phyloP scores from a whole-genome alignment of 192 early-diverging fungal genomes.

The Coemansia sp. region DNA sequence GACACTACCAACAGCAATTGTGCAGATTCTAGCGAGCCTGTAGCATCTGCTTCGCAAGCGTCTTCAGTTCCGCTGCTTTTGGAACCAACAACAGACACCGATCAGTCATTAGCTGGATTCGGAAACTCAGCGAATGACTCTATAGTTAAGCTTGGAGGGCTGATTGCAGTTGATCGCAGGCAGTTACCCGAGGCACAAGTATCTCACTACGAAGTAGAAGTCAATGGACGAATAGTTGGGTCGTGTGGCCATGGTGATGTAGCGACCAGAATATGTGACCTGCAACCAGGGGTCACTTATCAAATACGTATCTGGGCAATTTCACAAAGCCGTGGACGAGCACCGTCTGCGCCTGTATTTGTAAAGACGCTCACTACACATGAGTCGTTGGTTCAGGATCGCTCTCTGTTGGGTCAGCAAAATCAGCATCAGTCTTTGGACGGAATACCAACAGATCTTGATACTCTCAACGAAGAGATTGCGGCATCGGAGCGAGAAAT shows the following conservation, averaged over 20 bases:
- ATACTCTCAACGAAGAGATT: slow-evolving; percentile 15
- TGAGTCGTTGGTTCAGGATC: slow-evolving; percentile 1
- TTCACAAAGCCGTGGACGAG: slow-evolving; percentile 35
- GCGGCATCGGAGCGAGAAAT: slow-evolving; percentile 13
- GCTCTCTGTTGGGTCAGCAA: background rate
- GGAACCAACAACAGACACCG: background rate
- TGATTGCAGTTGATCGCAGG: slow-evolving; percentile 19
- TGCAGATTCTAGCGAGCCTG: background rate
- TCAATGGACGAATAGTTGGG: slow-evolving; percentile 40
- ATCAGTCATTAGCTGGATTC: background rate
- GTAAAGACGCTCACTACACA: slow-evolving; percentile 23
- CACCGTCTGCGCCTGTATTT: slow-evolving; percentile 40
- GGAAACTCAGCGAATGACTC: background rate
- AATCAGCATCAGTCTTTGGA: slow-evolving; percentile 1
- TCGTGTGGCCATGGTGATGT: slow-evolving; percentile 8
- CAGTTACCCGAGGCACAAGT: slow-evolving; percentile 22
- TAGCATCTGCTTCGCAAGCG: background rate
- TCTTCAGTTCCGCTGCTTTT: background rate
- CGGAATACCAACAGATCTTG: slow-evolving; percentile 11
- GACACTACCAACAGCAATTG: background rate
- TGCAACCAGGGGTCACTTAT: slow-evolving; percentile 31
- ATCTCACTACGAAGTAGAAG: slow-evolving; percentile 35
- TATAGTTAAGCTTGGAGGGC: slow-evolving; percentile 5
- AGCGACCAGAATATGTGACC: slow-evolving; percentile 13
- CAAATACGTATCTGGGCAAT: slow-evolving; percentile 46